A percentile compares a stretch with the other conserved stretches of the same genome.
phyloP scores from a whole-genome alignment of 805 yeast species.

The Komagataella ulmi region DNA sequence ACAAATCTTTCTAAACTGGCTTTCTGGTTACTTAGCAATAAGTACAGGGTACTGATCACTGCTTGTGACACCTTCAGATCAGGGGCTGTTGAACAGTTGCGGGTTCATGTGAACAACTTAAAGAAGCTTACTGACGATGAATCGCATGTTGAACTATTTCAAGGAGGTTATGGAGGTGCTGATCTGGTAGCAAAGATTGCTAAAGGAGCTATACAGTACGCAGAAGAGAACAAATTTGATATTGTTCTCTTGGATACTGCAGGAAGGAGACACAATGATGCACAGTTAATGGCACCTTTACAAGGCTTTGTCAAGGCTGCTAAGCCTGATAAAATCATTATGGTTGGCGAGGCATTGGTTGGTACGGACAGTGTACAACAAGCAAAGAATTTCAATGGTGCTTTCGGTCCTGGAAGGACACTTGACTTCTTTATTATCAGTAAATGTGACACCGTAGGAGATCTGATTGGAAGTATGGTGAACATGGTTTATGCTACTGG shows the following conservation, averaged over 20 bases:
- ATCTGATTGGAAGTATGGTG: slow-evolving; percentile 90
- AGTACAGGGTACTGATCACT: slow-evolving; percentile 74
- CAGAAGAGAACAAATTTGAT: slow-evolving; percentile 56
- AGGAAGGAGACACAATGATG: slow-evolving; percentile 92
- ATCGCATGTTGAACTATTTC: slow-evolving; percentile 60
- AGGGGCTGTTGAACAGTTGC: slow-evolving; percentile 96
- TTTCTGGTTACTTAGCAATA: slow-evolving; percentile 88
- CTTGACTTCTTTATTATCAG: slow-evolving; percentile 87
- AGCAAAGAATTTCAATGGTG: slow-evolving; percentile 84
- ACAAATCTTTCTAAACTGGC: slow-evolving; percentile 91
- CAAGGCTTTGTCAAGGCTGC: slow-evolving; percentile 94
- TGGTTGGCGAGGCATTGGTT: slow-evolving; percentile 97
- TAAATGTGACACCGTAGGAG: slow-evolving; percentile 96
- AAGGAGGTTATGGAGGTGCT: slow-evolving; percentile 96
- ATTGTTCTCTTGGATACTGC: slow-evolving; percentile 93
- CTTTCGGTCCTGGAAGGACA: slow-evolving; percentile 73
- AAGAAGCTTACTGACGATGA: slow-evolving; percentile 43
- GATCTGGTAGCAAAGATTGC: slow-evolving; percentile 88
- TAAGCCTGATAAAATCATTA: slow-evolving; percentile 87
- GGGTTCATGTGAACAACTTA: slow-evolving; percentile 84
- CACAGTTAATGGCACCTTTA: slow-evolving; percentile 87
- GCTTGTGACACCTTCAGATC: slow-evolving; percentile 98
- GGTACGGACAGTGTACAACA: slow-evolving; percentile 97
- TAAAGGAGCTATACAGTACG: slow-evolving; percentile 76
- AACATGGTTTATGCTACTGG: slow-evolving; percentile 95